A percentile compares a stretch with the other conserved stretches of the same genome.
These are phyloP conservation scores for Cadophora sp. DNA, from an alignment of 2,329 filamentous ascomycete species.

Conservation along the genomic window DNA sequence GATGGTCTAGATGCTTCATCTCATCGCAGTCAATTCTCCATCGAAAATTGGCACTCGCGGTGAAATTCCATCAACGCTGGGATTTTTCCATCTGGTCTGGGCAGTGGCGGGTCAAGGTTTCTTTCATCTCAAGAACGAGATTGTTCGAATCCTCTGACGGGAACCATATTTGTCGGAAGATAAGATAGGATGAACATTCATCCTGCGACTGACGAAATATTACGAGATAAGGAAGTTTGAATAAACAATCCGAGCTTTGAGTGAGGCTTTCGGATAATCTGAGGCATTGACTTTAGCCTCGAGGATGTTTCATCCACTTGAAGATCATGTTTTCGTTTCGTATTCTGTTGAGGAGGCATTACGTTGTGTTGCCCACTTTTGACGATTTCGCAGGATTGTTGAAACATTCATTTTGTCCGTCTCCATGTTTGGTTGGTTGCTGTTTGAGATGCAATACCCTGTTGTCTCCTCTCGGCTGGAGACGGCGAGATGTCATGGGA, in stretches of 20 bases:
- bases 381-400: neutral
- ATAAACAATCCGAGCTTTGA: neutral
- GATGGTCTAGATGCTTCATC: constrained; percentile 14
- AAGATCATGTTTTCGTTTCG: neutral
- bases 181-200: constrained; percentile 4
- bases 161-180: neutral
- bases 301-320: neutral
- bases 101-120: neutral
- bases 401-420: constrained; percentile 8
- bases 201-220: neutral
- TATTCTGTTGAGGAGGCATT: neutral
- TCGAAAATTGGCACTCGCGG: neutral
- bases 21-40: constrained; percentile 26
- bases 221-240: neutral
- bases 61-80: constrained; percentile 7
- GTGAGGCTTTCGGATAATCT: neutral
- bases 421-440: neutral
- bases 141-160: neutral
- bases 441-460: neutral
- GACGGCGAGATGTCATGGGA: neutral
- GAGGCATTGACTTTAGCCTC: neutral
- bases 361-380: neutral
- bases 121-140: neutral
- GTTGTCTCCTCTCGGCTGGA: neutral
- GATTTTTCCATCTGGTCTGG: constrained; percentile 4